These are phyloP conservation scores for Salix viminalis DNA, from an alignment of 345 rosid species.

Conservation along the genomic window DNA sequence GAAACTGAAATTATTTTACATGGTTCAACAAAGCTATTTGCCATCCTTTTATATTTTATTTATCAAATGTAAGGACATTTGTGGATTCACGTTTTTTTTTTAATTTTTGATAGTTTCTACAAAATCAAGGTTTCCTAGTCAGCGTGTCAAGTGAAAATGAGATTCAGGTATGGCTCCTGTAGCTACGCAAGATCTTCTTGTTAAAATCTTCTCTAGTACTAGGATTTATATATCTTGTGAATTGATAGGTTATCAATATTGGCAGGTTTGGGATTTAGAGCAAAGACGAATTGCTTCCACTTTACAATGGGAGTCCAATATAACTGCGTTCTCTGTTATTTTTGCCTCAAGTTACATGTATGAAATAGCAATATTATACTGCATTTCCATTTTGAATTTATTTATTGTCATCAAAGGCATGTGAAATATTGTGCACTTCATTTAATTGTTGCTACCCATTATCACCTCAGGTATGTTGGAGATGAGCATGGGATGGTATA, in stretches of 20 bases:
- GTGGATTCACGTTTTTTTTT: not conserved
- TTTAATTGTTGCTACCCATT: not conserved
- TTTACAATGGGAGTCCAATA: conserved; percentile 25
- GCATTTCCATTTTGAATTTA: not conserved
- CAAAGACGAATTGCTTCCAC: conserved; percentile 16
- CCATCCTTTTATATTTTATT: not conserved
- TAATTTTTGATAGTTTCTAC: conserved; percentile 20
- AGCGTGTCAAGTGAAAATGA: conserved; percentile 23
- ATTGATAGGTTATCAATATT: not conserved
- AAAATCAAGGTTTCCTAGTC: conserved; percentile 26
- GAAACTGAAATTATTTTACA: not conserved
- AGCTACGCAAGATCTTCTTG: not conserved
- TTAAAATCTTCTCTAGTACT: not conserved
- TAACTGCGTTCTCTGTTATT: conserved; percentile 28
- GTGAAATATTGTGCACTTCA: not conserved
- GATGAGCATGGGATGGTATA: conserved; percentile 28
- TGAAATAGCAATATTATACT: not conserved
- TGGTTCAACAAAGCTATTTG: not conserved
- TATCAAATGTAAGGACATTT: not conserved
- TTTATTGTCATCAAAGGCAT: not conserved
- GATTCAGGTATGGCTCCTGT: conserved; percentile 20
- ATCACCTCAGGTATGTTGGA: conserved; percentile 23
- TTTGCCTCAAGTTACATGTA: conserved; percentile 26
- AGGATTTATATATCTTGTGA: not conserved
- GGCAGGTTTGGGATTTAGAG: conserved; percentile 31